Conservation (phyloP, 2,329 filamentous ascomycete genomes). For the Orbilia javanica region DNA sequence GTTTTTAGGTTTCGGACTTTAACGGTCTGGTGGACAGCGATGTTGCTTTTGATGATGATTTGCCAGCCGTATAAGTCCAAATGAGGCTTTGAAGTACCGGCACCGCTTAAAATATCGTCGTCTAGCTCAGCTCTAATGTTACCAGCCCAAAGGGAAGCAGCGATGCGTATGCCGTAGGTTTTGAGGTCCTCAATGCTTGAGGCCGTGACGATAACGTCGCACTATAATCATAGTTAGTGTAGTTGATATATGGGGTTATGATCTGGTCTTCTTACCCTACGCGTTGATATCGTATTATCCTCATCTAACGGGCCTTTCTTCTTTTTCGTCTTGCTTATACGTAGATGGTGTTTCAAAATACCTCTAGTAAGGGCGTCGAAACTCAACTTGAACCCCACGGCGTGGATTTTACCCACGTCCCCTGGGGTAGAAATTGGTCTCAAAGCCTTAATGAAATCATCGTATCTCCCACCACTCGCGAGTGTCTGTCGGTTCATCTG, state of each 20-base stretch:
- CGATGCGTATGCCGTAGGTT: constrained; percentile 75
- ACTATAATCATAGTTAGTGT: constrained; percentile 64
- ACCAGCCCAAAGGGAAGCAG: constrained; percentile 77
- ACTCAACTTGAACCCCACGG: constrained; percentile 90
- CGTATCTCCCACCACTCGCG: constrained; percentile 93
- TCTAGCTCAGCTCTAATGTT: constrained; percentile 91
- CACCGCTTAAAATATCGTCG: constrained; percentile 79
- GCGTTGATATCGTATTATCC: constrained; percentile 72
- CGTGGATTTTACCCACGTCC: constrained; percentile 77
- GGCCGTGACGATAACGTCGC: constrained; percentile 89
- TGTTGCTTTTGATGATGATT: constrained; percentile 78
- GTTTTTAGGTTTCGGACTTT: constrained; percentile 83
- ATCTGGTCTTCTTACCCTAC: constrained; percentile 65
- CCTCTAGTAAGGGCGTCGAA: constrained; percentile 83
- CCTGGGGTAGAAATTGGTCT: constrained; percentile 72
- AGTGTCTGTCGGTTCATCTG: constrained; percentile 80
- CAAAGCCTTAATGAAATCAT: constrained; percentile 86
- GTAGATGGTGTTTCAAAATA: constrained; percentile 69
- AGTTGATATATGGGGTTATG: neutral
- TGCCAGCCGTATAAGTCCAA: constrained; percentile 81
- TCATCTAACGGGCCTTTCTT: constrained; percentile 69
- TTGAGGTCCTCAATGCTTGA: constrained; percentile 83
- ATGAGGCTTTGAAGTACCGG: constrained; percentile 83
- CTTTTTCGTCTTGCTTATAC: constrained; percentile 54
- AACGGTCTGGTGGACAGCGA: constrained; percentile 70